Conservation (phyloP, 768 basidiomycete species). For the Lactarius pseudohatsudake region DNA sequence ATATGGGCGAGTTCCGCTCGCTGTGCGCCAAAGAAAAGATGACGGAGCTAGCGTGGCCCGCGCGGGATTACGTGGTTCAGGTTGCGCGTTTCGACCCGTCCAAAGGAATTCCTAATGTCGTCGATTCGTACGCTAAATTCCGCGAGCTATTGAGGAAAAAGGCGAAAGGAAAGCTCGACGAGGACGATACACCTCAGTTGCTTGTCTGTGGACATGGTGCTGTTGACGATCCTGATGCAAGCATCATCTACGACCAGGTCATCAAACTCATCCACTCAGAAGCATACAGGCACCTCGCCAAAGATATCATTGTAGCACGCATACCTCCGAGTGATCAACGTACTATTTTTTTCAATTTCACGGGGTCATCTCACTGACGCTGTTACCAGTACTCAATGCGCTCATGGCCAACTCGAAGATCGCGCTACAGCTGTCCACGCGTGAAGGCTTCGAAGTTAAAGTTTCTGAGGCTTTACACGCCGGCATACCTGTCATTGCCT, state of each 20-base stretch:
- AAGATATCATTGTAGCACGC: constrained; percentile 47
- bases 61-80: constrained; percentile 84
- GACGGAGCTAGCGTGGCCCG: constrained; percentile 74
- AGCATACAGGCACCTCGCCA: constrained; percentile 42
- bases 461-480: constrained; percentile 94
- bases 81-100: constrained; percentile 94
- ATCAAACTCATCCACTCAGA: constrained; percentile 51
- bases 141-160: constrained; percentile 62
- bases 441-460: constrained; percentile 98
- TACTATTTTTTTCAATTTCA: constrained; percentile 39
- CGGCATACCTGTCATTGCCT: constrained; percentile 83
- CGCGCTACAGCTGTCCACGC: constrained; percentile 86
- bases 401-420: constrained; percentile 88
- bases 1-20: constrained; percentile 85
- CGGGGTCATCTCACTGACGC: not conserved
- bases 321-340: constrained; percentile 82
- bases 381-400: constrained; percentile 70
- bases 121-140: constrained; percentile 86
- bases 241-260: constrained; percentile 83
- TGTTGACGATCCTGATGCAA: constrained; percentile 94
- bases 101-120: constrained; percentile 78
- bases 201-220: constrained; percentile 88
- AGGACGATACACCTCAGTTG: constrained; percentile 66
- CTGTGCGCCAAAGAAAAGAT: constrained; percentile 80
- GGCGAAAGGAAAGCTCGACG: constrained; percentile 43